A percentile compares a stretch with the other conserved stretches of the same genome.
phyloP scores from a whole-genome alignment of 2,329 filamentous ascomycete genomes.

The Clonostachys sp. region DNA sequence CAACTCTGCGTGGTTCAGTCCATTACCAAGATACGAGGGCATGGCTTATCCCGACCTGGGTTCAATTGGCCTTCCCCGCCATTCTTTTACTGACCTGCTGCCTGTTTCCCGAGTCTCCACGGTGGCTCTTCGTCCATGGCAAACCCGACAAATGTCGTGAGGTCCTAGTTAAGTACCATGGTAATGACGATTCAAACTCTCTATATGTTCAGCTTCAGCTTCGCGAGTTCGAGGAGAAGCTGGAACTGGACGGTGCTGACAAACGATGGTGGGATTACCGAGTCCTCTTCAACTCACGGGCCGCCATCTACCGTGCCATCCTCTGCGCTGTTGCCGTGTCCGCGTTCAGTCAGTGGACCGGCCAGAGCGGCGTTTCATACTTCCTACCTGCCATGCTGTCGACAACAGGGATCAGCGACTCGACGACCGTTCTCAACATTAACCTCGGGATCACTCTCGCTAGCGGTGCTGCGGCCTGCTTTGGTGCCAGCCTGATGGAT shows the following conservation, averaged over 20 bases:
- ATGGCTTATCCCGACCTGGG: constrained; percentile 36
- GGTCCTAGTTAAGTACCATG: constrained; percentile 32
- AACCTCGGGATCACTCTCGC: constrained; percentile 41
- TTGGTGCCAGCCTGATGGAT: constrained; percentile 44
- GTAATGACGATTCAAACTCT: constrained; percentile 28
- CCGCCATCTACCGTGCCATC: constrained; percentile 35
- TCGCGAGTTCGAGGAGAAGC: constrained; percentile 35
- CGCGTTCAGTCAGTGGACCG: constrained; percentile 42
- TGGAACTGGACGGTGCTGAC: constrained; percentile 37
- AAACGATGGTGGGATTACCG: constrained; percentile 44
- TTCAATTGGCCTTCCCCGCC: constrained; percentile 36
- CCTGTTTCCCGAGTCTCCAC: constrained; percentile 26
- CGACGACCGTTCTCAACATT: constrained; percentile 35
- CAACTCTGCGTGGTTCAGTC: constrained; percentile 37
- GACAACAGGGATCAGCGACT: constrained; percentile 38
- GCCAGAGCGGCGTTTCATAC: constrained; percentile 36
- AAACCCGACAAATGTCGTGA: constrained; percentile 14
- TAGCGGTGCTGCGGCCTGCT: constrained; percentile 39
- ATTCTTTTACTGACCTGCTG: constrained; percentile 26
- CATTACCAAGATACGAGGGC: constrained; percentile 27
- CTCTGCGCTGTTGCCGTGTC: constrained; percentile 30
- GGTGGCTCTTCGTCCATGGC: constrained; percentile 32
- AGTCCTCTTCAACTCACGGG: constrained; percentile 31
- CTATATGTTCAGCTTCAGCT: constrained; percentile 28
- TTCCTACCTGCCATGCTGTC: constrained; percentile 44